Evolutionary conservation across 208 protist species (phyloP).

Genomic region (Herpetomonas muscarum): DNA sequence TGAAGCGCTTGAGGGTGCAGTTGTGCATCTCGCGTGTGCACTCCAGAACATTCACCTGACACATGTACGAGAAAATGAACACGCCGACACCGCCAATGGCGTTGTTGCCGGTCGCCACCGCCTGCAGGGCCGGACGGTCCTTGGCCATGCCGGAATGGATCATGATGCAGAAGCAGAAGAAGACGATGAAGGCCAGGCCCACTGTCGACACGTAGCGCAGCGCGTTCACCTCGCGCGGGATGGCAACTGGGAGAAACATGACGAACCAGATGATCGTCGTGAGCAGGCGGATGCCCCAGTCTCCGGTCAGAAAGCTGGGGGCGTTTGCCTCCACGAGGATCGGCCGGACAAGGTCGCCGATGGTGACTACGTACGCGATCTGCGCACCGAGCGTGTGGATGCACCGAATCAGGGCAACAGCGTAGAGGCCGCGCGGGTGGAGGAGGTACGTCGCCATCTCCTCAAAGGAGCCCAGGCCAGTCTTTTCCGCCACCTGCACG

Average conservation of each 20-base stretch:
- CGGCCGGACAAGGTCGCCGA: conserved; percentile 38
- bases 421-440: conserved; percentile 40
- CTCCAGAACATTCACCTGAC: conserved; percentile 42
- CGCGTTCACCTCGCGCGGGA: conserved; percentile 62
- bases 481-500: conserved; percentile 28
- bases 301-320: conserved; percentile 27
- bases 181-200: conserved; percentile 51
- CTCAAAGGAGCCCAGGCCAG: conserved; percentile 33
- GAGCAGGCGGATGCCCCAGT: conserved; percentile 39
- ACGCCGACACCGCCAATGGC: conserved; percentile 40
- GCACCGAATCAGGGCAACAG: conserved; percentile 38
- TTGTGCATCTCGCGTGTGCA: conserved; percentile 53
- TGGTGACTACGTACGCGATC: conserved; percentile 54
- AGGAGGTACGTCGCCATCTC: conserved; percentile 32
- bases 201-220: conserved; percentile 63
- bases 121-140: conserved; percentile 16
- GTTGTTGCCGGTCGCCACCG: conserved; percentile 32
- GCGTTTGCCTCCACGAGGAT: conserved; percentile 19
- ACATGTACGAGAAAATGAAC: conserved; percentile 42
- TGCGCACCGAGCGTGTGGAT: conserved; percentile 40
- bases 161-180: conserved; percentile 58
- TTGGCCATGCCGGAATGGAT: conserved; percentile 34
- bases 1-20: conserved; percentile 31
- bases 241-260: conserved; percentile 53
- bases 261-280: conserved; percentile 42